A percentile compares a stretch with the other conserved stretches of the same genome.
Evolutionary conservation across 2,329 filamentous ascomycete genomes (phyloP).

Genomic region (Byssochlamys sp.): DNA sequence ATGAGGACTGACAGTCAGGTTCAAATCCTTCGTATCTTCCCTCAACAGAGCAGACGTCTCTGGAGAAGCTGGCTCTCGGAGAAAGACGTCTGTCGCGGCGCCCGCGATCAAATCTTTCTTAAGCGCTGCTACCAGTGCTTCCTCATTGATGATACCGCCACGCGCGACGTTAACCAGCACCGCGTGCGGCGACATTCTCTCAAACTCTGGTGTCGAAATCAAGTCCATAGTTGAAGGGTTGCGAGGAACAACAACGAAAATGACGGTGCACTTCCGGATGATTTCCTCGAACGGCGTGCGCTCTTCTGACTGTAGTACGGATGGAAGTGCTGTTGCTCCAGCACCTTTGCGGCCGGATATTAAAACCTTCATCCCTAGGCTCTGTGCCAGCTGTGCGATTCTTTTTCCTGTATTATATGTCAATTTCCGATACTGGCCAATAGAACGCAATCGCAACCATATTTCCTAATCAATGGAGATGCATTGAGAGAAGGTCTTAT

Average conservation of each 20-base stretch:
- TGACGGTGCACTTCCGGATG: slow-evolving; percentile 19
- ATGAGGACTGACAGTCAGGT: slow-evolving; percentile 45
- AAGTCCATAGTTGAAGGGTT: slow-evolving; percentile 23
- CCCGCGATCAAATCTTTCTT: slow-evolving; percentile 38
- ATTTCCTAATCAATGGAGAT: neutral
- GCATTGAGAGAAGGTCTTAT: neutral
- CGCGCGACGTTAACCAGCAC: slow-evolving; percentile 43
- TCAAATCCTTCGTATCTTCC: slow-evolving; percentile 37
- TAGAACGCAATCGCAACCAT: neutral
- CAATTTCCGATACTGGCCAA: neutral
- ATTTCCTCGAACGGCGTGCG: slow-evolving; percentile 20
- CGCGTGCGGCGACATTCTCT: slow-evolving; percentile 35
- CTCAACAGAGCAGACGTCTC: slow-evolving; percentile 36
- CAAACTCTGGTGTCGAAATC: slow-evolving; percentile 32
- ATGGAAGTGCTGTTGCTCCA: slow-evolving; percentile 2
- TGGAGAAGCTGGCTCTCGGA: slow-evolving; percentile 38
- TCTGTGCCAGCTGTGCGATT: slow-evolving; percentile 36
- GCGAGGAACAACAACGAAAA: slow-evolving; percentile 24
- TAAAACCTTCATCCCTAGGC: slow-evolving; percentile 41
- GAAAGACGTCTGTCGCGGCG: slow-evolving; percentile 44
- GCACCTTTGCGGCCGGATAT: slow-evolving; percentile 39
- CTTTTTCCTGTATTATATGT: slow-evolving; percentile 21
- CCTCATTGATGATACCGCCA: slow-evolving; percentile 44
- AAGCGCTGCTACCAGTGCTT: slow-evolving; percentile 38
- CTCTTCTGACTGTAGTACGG: slow-evolving; percentile 2